Conservation (phyloP, 352 stramenopile species). For the Bremia lactucae region DNA sequence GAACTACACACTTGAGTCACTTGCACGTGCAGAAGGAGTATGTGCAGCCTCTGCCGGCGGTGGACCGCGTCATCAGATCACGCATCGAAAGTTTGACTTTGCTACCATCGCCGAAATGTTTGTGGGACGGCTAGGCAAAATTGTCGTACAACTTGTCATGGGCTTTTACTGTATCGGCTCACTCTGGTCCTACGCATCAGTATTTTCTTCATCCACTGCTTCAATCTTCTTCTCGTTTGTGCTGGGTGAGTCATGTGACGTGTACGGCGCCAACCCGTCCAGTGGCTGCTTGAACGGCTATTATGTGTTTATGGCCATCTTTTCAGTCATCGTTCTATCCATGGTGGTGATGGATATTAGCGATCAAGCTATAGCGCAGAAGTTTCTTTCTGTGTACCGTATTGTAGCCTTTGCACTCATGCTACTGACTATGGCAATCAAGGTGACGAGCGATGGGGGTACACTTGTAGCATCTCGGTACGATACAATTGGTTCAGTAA, state of each 20-base stretch:
- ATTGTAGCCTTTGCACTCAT: slow-evolving; percentile 72
- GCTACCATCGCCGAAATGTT: slow-evolving; percentile 76
- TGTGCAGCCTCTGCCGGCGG: slow-evolving; percentile 38
- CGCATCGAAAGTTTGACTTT: slow-evolving; percentile 84
- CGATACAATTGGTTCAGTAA: slow-evolving; percentile 38
- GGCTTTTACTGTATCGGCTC: slow-evolving; percentile 65
- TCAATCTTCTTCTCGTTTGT: slow-evolving; percentile 74
- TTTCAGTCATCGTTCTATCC: slow-evolving; percentile 57
- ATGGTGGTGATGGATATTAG: slow-evolving; percentile 82
- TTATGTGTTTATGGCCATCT: slow-evolving; percentile 70
- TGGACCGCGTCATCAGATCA: slow-evolving; percentile 52
- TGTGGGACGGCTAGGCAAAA: slow-evolving; percentile 55
- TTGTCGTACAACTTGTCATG: slow-evolving; percentile 59
- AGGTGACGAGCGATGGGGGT: slow-evolving; percentile 47
- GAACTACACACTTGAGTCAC: slow-evolving; percentile 83
- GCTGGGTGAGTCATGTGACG: slow-evolving; percentile 50
- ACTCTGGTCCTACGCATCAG: slow-evolving; percentile 75
- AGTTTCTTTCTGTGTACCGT: slow-evolving; percentile 73
- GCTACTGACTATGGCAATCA: slow-evolving; percentile 65
- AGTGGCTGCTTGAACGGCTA: slow-evolving; percentile 51
- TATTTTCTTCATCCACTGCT: slow-evolving; percentile 78
- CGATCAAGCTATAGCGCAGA: slow-evolving; percentile 72
- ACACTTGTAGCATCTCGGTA: slow-evolving; percentile 34
- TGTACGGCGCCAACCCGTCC: slow-evolving; percentile 37
- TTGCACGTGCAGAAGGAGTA: slow-evolving; percentile 68